Percentiles rank a stretch among this genome's conserved stretches.
These are phyloP conservation scores for Dioscorea cayenensis DNA, from an alignment of 116 monocot species.

Conservation along the genomic window DNA sequence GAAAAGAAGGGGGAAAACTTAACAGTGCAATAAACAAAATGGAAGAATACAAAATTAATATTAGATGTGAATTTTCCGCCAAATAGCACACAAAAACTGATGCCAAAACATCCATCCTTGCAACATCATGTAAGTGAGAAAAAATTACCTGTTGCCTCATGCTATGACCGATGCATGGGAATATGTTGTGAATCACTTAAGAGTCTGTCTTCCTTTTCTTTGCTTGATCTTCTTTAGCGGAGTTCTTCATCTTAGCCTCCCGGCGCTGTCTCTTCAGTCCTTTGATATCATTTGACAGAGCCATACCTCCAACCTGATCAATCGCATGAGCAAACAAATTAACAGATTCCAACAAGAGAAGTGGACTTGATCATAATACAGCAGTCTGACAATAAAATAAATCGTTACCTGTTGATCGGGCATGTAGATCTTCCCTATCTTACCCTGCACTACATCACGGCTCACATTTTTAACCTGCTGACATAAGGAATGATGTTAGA, in stretches of 20 bases:
- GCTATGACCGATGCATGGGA: no score
- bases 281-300: conserved; percentile 49
- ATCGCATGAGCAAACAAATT: conserved; percentile 4
- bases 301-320: conserved; percentile 55
- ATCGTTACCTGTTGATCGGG: conserved; percentile 81
- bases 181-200: conserved; percentile 6
- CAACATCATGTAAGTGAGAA: no score
- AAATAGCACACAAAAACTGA: no score
- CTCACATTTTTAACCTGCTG: conserved; percentile 79
- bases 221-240: conserved; percentile 10
- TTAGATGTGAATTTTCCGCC: no score
- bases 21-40: no score
- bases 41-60: no score
- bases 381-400: not conserved
- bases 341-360: not conserved
- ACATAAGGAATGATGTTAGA: not conserved
- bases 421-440: conserved; percentile 87
- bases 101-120: no score
- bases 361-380: not conserved
- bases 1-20: no score
- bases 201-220: conserved; percentile 57
- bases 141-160: no score
- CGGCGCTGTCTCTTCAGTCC: conserved; percentile 88
- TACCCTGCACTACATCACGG: conserved; percentile 66
- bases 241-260: conserved; percentile 49